These are phyloP conservation scores for Saturnispora gosingensis DNA, from an alignment of 805 yeast species.

Conservation along the genomic window DNA sequence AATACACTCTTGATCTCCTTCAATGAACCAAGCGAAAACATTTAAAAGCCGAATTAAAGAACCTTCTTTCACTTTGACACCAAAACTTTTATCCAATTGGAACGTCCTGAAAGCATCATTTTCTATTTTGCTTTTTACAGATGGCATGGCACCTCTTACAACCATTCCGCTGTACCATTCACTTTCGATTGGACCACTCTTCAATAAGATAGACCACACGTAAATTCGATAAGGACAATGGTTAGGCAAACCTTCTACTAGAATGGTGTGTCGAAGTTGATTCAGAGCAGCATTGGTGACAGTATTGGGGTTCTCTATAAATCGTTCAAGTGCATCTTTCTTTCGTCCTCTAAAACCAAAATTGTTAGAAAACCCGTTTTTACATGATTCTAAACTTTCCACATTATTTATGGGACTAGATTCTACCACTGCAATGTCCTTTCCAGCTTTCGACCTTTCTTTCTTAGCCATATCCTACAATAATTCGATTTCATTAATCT, in stretches of 20 bases:
- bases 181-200: slow-evolving; percentile 52
- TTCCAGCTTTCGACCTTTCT: background rate
- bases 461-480: background rate
- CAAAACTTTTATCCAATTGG: slow-evolving; percentile 60
- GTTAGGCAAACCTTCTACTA: slow-evolving; percentile 36
- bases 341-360: slow-evolving; percentile 28
- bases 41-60: slow-evolving; percentile 60
- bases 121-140: slow-evolving; percentile 1
- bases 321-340: slow-evolving; percentile 47
- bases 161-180: slow-evolving; percentile 46
- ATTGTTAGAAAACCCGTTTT: background rate
- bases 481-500: background rate
- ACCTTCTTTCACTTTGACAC: slow-evolving; percentile 64
- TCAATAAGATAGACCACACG: slow-evolving; percentile 71
- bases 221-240: slow-evolving; percentile 60
- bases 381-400: slow-evolving; percentile 1
- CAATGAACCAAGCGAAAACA: slow-evolving; percentile 43
- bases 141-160: slow-evolving; percentile 33
- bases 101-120: slow-evolving; percentile 68
- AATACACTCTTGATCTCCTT: slow-evolving; percentile 4
- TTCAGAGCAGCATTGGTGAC: slow-evolving; percentile 40
- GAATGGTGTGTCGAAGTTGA: slow-evolving; percentile 43
- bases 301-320: slow-evolving; percentile 35
- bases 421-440: background rate
- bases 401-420: background rate